Evolutionary conservation across 495 filamentous ascomycete genomes (phyloP).

Genomic region (Cenococcum geophilum): DNA sequence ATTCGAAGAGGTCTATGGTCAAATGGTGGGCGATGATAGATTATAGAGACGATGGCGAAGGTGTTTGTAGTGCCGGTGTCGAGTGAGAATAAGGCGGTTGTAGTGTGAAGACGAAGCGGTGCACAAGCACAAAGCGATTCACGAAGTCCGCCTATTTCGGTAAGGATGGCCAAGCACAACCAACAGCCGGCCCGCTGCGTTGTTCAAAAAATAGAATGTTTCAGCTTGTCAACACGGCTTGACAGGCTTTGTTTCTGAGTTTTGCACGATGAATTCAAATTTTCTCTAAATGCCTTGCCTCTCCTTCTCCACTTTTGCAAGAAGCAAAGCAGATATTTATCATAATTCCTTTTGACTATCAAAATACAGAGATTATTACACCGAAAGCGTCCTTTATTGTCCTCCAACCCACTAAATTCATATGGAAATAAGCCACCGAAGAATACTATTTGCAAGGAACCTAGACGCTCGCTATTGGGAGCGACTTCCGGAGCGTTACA

Average conservation of each 20-base stretch:
- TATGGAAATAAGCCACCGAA: too few species aligned
- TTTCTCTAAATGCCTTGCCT: neutral
- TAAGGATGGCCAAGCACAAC: conserved; percentile 3
- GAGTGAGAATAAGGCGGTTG: neutral
- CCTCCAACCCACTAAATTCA: too few species aligned
- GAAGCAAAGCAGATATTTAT: too few species aligned
- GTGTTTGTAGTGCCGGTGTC: neutral
- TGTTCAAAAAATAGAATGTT: neutral
- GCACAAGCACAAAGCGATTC: neutral
- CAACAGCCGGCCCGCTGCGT: neutral
- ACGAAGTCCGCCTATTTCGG: neutral
- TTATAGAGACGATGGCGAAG: neutral
- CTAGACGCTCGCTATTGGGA: too few species aligned
- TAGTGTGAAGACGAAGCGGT: neutral
- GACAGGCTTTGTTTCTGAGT: too few species aligned
- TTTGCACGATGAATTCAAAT: too few species aligned
- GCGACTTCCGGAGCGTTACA: too few species aligned
- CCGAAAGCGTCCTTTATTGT: too few species aligned
- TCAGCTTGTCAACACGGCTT: neutral
- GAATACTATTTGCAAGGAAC: too few species aligned
- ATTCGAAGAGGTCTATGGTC: neutral
- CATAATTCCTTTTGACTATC: too few species aligned
- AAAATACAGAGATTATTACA: too few species aligned
- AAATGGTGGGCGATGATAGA: neutral
- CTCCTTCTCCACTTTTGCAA: neutral